Evolutionary conservation across 2,329 filamentous ascomycete genomes (phyloP).

Genomic region (Fusarium piperis): DNA sequence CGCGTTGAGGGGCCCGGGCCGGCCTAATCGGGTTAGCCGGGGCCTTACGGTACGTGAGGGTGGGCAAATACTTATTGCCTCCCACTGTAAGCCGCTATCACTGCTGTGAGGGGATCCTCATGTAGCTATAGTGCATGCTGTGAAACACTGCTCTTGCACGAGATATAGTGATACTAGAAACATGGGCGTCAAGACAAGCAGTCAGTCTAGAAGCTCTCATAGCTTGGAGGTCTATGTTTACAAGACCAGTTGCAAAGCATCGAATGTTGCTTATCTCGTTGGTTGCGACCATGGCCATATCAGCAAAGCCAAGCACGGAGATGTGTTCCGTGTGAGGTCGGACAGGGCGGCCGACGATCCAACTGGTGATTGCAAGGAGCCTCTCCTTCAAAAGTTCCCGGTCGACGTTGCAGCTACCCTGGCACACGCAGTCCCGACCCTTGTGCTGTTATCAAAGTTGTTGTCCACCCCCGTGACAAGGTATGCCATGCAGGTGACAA

Average conservation of each 20-base stretch:
- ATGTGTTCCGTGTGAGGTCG: conserved; percentile 4
- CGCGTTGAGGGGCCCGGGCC: no score
- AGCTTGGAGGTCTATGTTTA: background rate
- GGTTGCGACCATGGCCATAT: background rate
- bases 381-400: conserved; percentile 24
- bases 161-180: background rate
- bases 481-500: conserved; percentile 25
- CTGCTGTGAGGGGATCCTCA: background rate
- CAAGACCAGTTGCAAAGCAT: background rate
- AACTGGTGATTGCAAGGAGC: background rate
- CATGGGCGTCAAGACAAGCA: background rate
- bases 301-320: conserved; percentile 16
- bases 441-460: conserved; percentile 8
- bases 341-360: conserved; percentile 14
- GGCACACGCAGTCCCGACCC: background rate
- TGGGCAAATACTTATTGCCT: no score
- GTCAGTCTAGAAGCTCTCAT: background rate
- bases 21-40: no score
- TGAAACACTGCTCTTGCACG: background rate
- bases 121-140: background rate
- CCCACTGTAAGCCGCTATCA: background rate
- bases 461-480: conserved; percentile 29
- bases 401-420: conserved; percentile 11
- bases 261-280: conserved; percentile 16
- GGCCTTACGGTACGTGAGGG: no score